Evolutionary conservation across 108 stramenopile species (phyloP), one percentile per base, ranked within the genome.

Genomic region (Pelagomonas calceolata): DNA sequence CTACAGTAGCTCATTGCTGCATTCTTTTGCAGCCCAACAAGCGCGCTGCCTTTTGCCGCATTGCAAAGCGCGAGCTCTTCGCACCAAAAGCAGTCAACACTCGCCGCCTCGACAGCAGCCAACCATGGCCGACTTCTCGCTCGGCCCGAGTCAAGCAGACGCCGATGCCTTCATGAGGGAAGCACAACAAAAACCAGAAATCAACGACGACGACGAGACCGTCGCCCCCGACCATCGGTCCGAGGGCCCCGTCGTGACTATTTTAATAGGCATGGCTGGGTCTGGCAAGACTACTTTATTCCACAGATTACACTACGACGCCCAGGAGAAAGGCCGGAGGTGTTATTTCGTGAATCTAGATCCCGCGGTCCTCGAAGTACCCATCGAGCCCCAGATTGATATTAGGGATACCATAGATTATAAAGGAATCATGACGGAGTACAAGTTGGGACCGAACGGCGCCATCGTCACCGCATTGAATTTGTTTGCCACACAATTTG

Each of bases 341-440:
- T 17, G 77, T 30, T 98, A 98, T 79, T 84, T 84, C 72, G 85
- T 99, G 68, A 99, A 99, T 85, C 85, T 97, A 69, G 98, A 98
- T 79, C 98, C 98, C 30, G 98, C 96, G 34, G 93, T 94, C 0
- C 81, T 86, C 80, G 78, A 84, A 71, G 79, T 96, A 0, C 95
- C 98, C 29, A 98, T 91, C 77, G 82, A 79, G 9, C 90, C 93
- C 29, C 91, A 91, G 71, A 99, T 99, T 71, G 98, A 99, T 80
- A 99, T 99, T 76, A 89, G 98, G 4, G 98, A 99, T 71, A 98
- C 95, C 0, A 93, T 99, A 34, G 88, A 98, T 75, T 98, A 99
- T 87, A 89, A 96, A 66, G 85, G 93, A 75, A 97, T 99, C 39
- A 99, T 99, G 98, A 75, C 83, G 68, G 95, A 98, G 78, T 97